These are phyloP conservation scores for Wallacemonas collosoma DNA, from an alignment of 208 protist genomes.

Conservation along the genomic window DNA sequence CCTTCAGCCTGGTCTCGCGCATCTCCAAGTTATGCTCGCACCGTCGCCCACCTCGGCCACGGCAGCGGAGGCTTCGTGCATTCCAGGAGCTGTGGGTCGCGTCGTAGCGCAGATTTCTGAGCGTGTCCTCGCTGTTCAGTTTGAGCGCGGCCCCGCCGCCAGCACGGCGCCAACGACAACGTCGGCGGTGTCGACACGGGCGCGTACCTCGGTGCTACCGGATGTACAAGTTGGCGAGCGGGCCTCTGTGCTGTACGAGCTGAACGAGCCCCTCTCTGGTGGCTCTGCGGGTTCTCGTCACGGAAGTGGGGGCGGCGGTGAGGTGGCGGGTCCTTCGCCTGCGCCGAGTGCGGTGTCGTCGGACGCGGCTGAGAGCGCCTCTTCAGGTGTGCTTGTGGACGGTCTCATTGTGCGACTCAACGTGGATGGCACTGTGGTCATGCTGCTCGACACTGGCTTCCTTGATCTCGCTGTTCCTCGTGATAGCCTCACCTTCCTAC, in stretches of 20 bases:
- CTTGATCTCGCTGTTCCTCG: slow-evolving; percentile 82
- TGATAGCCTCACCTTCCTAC: slow-evolving; percentile 61
- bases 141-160: slow-evolving; percentile 9
- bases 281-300: background rate
- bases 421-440: slow-evolving; percentile 76
- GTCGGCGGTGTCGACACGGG: background rate
- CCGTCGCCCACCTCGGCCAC: background rate
- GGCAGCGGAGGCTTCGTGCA: background rate
- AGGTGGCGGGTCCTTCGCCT: background rate
- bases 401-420: slow-evolving; percentile 79
- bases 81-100: slow-evolving; percentile 34
- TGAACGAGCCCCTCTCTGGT: slow-evolving; percentile 14
- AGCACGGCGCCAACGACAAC: background rate
- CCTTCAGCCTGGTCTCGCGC: slow-evolving; percentile 6
- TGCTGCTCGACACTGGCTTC: slow-evolving; percentile 83
- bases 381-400: slow-evolving; percentile 45
- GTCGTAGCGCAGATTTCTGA: slow-evolving; percentile 77
- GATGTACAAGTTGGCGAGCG: slow-evolving; percentile 47
- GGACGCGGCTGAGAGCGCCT: background rate
- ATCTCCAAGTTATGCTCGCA: slow-evolving; percentile 2
- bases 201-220: slow-evolving; percentile 1
- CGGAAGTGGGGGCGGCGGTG: background rate
- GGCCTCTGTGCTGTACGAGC: slow-evolving; percentile 57
- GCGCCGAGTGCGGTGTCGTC: background rate
- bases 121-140: slow-evolving; percentile 72